Conservation (phyloP, 208 protist genomes). For the Lotmaria passim region DNA sequence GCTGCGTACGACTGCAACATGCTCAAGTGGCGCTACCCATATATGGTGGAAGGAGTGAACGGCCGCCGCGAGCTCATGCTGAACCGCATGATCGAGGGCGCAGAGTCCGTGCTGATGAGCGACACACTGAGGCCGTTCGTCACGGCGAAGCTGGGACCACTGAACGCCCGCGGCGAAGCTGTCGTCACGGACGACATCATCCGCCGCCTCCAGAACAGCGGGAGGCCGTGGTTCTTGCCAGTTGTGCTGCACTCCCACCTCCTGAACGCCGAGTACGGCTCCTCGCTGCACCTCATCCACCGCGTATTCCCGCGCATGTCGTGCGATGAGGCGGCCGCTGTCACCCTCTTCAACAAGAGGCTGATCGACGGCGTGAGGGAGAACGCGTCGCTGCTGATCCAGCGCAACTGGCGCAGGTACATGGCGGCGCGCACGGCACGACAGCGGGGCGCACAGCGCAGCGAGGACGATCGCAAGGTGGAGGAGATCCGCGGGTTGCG, state of each 20-base stretch:
- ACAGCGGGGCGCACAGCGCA: constrained; percentile 38
- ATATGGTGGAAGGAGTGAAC: constrained; percentile 65
- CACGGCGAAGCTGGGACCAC: constrained; percentile 64
- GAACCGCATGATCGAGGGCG: constrained; percentile 81
- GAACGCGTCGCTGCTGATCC: constrained; percentile 76
- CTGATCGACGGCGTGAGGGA: constrained; percentile 65
- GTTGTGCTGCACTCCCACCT: constrained; percentile 77
- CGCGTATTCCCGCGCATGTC: constrained; percentile 59
- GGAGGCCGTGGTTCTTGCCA: constrained; percentile 76
- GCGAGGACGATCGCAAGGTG: constrained; percentile 68
- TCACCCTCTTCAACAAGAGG: constrained; percentile 70
- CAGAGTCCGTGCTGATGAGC: constrained; percentile 72
- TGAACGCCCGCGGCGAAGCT: constrained; percentile 42
- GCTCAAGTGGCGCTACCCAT: constrained; percentile 90
- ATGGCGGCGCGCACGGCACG: constrained; percentile 49
- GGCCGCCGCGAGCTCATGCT: constrained; percentile 76
- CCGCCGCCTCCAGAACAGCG: constrained; percentile 60
- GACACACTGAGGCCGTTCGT: constrained; percentile 79
- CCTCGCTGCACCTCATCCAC: constrained; percentile 78
- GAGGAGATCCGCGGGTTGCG: constrained; percentile 81
- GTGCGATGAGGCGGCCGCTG: constrained; percentile 71
- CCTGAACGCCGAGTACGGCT: constrained; percentile 83
- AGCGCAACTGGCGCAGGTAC: constrained; percentile 78
- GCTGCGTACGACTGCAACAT: constrained; percentile 82
- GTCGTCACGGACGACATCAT: constrained; percentile 76